phyloP scores from a whole-genome alignment of 2,329 filamentous ascomycete genomes.

The Alternaria conjuncta region DNA sequence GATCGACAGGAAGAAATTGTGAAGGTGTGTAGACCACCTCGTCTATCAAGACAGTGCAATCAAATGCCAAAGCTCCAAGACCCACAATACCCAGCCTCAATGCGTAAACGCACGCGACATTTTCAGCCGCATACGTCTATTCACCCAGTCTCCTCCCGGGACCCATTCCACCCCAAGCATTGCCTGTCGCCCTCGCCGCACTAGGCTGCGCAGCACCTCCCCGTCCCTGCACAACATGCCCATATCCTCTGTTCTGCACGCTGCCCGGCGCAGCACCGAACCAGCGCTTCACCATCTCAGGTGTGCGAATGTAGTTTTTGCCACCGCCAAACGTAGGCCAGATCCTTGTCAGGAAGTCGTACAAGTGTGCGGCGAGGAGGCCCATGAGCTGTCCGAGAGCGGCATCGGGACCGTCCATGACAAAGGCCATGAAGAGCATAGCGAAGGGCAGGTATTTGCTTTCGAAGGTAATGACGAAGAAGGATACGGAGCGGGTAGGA shows the following conservation, averaged over 20 bases:
- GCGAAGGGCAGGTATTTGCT: constrained; percentile 81
- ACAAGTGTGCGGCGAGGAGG: constrained; percentile 85
- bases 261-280: constrained; percentile 61
- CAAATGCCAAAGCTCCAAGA: not conserved
- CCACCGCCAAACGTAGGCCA: constrained; percentile 91
- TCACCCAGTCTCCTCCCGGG: constrained; percentile 43
- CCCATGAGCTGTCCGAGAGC: constrained; percentile 74
- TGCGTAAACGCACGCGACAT: not conserved
- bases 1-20: not conserved
- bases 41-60: not conserved
- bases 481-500: constrained; percentile 74
- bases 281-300: constrained; percentile 71
- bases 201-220: constrained; percentile 20
- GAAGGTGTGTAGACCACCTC: not conserved
- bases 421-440: constrained; percentile 75
- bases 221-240: constrained; percentile 62
- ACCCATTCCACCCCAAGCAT: constrained; percentile 31
- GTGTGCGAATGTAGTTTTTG: constrained; percentile 76
- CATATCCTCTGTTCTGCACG: constrained; percentile 61
- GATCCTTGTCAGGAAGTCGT: constrained; percentile 85
- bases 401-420: constrained; percentile 66
- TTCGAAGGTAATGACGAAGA: constrained; percentile 84
- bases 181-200: constrained; percentile 36
- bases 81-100: not conserved
- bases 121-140: constrained; percentile 9